These are phyloP conservation scores for Aspergillus luchuensis DNA, from an alignment of 2,329 filamentous ascomycete species.

Conservation along the genomic window DNA sequence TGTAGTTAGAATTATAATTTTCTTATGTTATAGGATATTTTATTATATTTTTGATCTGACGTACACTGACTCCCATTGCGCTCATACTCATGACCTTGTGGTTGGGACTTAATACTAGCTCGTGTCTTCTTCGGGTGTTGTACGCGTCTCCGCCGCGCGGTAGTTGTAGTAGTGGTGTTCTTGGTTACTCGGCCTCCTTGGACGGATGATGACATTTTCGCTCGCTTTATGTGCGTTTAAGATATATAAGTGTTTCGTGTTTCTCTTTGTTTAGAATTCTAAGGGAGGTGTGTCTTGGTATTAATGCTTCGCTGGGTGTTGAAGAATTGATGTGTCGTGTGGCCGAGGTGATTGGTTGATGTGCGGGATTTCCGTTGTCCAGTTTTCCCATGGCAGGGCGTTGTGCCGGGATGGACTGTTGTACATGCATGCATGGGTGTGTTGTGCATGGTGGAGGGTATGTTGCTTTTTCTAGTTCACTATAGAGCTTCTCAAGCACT, in stretches of 20 bases:
- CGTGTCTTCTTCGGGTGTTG: not conserved
- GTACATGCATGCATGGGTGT: not conserved
- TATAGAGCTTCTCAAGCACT: too few relatives aligned
- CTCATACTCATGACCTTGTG: not conserved
- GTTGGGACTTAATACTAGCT: not conserved
- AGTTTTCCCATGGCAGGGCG: not conserved
- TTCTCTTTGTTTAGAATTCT: too few relatives aligned
- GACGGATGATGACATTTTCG: conserved; percentile 22
- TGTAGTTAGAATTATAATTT: too few relatives aligned
- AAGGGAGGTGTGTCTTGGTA: too few relatives aligned
- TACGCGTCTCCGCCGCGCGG: conserved; percentile 6
- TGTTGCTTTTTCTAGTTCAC: too few relatives aligned
- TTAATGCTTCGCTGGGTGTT: not conserved
- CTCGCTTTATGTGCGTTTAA: not conserved
- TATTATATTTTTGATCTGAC: not conserved
- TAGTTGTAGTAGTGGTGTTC: not conserved
- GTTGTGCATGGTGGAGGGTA: not conserved
- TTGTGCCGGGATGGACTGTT: not conserved
- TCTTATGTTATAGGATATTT: too few relatives aligned
- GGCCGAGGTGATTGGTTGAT: too few relatives aligned
- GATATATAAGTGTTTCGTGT: too few relatives aligned
- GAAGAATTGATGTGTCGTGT: not conserved
- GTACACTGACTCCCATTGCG: not conserved
- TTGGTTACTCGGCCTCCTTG: conserved; percentile 31
- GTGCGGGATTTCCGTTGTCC: not conserved